Conservation (phyloP, 441 rosid genomes). For the Omphalea diandra region DNA sequence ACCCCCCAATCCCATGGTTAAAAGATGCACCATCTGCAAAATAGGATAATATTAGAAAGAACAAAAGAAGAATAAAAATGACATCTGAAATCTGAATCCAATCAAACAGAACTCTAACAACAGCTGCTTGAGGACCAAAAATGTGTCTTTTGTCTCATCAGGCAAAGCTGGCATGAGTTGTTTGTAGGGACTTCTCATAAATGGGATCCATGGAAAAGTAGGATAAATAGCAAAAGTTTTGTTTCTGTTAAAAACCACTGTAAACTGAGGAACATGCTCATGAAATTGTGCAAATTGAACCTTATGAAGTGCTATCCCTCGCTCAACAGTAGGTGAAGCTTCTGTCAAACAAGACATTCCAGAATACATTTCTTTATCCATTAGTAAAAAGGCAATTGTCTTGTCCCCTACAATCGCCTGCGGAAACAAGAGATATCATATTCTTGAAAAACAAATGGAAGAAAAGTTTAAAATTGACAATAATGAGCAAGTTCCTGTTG, state of each 20-base stretch:
- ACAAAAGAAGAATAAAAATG: constrained; percentile 5
- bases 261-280: neutral
- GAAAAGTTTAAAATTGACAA: constrained; percentile 3
- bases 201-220: neutral
- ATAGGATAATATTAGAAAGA: constrained; percentile 7
- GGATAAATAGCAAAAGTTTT: constrained; percentile 5
- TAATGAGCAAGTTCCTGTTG: neutral
- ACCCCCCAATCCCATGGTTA: constrained; percentile 85
- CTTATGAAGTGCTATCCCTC: constrained; percentile 88
- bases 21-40: constrained; percentile 77
- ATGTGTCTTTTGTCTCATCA: neutral
- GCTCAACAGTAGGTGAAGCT: constrained; percentile 54
- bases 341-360: constrained; percentile 72
- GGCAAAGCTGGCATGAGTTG: constrained; percentile 3
- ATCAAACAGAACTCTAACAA: constrained; percentile 4
- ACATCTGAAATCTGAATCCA: constrained; percentile 18
- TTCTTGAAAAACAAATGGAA: constrained; percentile 10
- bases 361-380: constrained; percentile 82
- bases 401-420: constrained; percentile 90
- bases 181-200: too few relatives aligned
- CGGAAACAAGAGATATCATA: constrained; percentile 22
- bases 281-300: too few relatives aligned
- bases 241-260: neutral
- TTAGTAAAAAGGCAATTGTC: constrained; percentile 66
- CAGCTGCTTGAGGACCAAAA: neutral